Percentiles rank a stretch among this genome's conserved stretches.
phyloP scores from a whole-genome alignment of 768 basidiomycete genomes.

The Harrya chromipes region DNA sequence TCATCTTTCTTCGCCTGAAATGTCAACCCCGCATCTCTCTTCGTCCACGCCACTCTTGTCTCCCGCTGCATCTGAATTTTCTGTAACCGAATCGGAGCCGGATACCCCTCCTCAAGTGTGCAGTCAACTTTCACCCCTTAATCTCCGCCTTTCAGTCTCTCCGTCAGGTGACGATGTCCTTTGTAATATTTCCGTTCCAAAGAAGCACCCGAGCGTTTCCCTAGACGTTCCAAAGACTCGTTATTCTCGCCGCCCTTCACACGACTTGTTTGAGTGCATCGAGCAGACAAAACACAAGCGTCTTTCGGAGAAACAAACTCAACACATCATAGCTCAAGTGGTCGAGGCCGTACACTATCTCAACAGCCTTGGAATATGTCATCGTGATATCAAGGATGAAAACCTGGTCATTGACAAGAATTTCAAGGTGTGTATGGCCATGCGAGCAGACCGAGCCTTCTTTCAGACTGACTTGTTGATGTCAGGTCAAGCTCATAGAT shows the following conservation, averaged over 20 bases:
- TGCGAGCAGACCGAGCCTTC: neutral
- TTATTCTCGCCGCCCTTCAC: constrained; percentile 70
- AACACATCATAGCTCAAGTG: constrained; percentile 83
- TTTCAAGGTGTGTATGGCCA: constrained; percentile 49
- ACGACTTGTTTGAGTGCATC: constrained; percentile 95
- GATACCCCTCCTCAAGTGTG: constrained; percentile 40
- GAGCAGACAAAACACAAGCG: constrained; percentile 81
- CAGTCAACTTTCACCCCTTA: constrained; percentile 21
- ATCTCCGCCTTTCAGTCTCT: constrained; percentile 15
- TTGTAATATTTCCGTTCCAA: constrained; percentile 4
- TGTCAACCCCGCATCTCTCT: constrained; percentile 21
- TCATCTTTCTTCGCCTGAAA: constrained; percentile 25
- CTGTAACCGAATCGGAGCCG: constrained; percentile 42
- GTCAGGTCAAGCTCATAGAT: constrained; percentile 90
- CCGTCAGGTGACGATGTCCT: constrained; percentile 8
- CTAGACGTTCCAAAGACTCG: constrained; percentile 34
- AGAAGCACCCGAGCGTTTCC: constrained; percentile 8
- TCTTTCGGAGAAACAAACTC: constrained; percentile 73
- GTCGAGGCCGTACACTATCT: constrained; percentile 84
- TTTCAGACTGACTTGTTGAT: constrained; percentile 11
- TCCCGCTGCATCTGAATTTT: constrained; percentile 50
- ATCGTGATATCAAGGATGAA: constrained; percentile 97
- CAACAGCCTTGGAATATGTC: constrained; percentile 78
- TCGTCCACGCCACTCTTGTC: constrained; percentile 54
- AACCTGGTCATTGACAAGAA: constrained; percentile 80